Conservation (phyloP, 345 rosid genomes). For the Toxicodendron radicans region DNA sequence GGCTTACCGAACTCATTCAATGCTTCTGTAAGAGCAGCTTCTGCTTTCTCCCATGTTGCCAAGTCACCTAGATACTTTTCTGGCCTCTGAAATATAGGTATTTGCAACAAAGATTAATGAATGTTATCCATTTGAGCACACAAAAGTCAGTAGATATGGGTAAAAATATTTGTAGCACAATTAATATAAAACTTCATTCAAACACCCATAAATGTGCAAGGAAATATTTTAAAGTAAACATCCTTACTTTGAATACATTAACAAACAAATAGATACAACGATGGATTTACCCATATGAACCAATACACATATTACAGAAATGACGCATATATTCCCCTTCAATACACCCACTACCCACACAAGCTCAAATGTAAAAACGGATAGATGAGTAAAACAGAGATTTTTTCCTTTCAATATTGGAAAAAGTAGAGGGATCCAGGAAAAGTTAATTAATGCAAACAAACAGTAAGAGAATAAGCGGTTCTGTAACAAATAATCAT, state of each 20-base stretch:
- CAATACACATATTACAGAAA: not conserved
- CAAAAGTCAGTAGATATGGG: not conserved
- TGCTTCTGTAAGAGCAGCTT: conserved; percentile 76
- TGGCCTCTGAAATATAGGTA: conserved; percentile 67
- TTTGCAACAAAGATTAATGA: not conserved
- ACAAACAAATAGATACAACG: not conserved
- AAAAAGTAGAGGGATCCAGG: not conserved
- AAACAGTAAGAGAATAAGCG: not conserved
- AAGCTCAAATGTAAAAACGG: not conserved
- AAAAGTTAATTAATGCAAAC: not conserved
- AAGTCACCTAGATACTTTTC: conserved; percentile 82
- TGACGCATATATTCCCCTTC: not conserved
- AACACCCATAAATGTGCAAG: not conserved
- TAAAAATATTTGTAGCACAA: not conserved
- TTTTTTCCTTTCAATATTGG: not conserved
- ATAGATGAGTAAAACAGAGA: not conserved
- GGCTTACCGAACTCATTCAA: conserved; percentile 76
- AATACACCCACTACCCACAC: not conserved
- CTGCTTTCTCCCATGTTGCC: conserved; percentile 91
- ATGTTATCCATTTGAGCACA: not conserved
- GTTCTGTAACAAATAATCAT: not conserved
- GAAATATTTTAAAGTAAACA: not conserved
- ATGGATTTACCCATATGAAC: not conserved
- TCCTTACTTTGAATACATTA: not conserved
- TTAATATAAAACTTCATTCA: not conserved